Evolutionary conservation across 306 rosid genomes (phyloP).

Genomic region (Boehmeria nivea): DNA sequence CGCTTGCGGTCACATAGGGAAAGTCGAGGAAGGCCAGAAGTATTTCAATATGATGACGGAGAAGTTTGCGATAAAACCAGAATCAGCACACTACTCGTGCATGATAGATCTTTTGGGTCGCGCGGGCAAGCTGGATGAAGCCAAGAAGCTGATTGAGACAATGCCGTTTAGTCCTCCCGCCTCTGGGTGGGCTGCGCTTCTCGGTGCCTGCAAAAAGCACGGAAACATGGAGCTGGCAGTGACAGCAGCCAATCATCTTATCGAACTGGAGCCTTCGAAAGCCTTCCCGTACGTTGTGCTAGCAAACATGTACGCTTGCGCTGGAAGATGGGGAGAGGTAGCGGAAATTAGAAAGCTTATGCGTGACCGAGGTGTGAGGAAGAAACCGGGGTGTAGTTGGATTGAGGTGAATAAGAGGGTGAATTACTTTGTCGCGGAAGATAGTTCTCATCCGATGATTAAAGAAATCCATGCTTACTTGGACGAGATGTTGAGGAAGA

Average conservation of each 20-base stretch:
- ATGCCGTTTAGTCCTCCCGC: conserved; percentile 68
- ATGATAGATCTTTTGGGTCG: conserved; percentile 82
- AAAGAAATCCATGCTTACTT: conserved; percentile 57
- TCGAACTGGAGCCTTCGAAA: conserved; percentile 56
- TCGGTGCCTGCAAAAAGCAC: conserved; percentile 76
- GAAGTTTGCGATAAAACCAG: conserved; percentile 62
- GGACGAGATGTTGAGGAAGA: conserved; percentile 50
- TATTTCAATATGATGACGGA: conserved; percentile 73
- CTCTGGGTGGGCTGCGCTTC: conserved; percentile 72
- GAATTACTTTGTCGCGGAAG: conserved; percentile 70
- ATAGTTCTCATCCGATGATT: conserved; percentile 67
- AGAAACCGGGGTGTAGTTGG: conserved; percentile 88
- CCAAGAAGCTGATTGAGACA: conserved; percentile 61
- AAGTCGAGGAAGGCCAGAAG: conserved; percentile 58
- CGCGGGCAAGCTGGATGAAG: conserved; percentile 61
- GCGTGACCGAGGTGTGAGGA: conserved; percentile 72
- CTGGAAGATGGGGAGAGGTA: conserved; percentile 62
- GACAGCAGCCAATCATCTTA: conserved; percentile 57
- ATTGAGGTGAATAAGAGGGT: conserved; percentile 59
- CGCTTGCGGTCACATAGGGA: conserved; percentile 77
- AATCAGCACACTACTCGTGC: conserved; percentile 72
- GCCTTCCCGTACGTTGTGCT: conserved; percentile 65
- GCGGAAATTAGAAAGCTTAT: conserved; percentile 52
- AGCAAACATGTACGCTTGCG: conserved; percentile 59
- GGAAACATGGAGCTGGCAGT: conserved; percentile 75